Percentiles rank a stretch among this genome's conserved stretches.
phyloP scores from a whole-genome alignment of 75 land plant genomes.

The Pinus tabuliformis region DNA sequence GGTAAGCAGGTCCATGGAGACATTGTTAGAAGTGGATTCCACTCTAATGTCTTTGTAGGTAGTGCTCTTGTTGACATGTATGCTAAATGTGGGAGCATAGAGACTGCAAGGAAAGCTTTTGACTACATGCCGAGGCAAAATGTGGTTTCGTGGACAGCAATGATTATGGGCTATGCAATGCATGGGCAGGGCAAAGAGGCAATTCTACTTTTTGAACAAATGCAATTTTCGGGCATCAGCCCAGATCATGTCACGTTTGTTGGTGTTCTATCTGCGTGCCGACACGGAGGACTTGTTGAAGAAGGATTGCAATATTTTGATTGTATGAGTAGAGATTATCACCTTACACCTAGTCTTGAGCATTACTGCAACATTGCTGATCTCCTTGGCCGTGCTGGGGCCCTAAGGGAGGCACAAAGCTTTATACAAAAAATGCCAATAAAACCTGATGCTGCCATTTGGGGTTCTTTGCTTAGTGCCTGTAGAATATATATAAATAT shows the following conservation, averaged over 20 bases:
- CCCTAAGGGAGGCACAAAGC: background rate
- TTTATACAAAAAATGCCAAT: constrained; percentile 12
- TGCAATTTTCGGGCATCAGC: constrained; percentile 6
- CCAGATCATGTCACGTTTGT: constrained; percentile 9
- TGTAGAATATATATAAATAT: constrained; percentile 36
- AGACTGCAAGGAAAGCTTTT: constrained; percentile 6
- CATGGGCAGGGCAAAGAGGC: constrained; percentile 1
- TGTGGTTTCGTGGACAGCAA: constrained; percentile 11
- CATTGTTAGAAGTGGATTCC: background rate
- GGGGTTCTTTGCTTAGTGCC: constrained; percentile 52
- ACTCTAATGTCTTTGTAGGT: constrained; percentile 1
- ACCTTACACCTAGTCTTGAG: background rate
- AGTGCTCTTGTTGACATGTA: constrained; percentile 15
- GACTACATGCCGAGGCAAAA: background rate
- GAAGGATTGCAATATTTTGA: constrained; percentile 8
- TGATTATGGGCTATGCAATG: background rate
- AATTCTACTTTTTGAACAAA: background rate
- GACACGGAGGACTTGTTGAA: background rate
- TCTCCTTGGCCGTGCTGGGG: constrained; percentile 1
- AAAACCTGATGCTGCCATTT: constrained; percentile 25
- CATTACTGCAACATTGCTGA: constrained; percentile 2
- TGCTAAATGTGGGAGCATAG: constrained; percentile 7
- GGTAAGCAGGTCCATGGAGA: constrained; percentile 4
- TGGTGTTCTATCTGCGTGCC: constrained; percentile 9
- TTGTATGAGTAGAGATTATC: background rate